A percentile compares a stretch with the other conserved stretches of the same genome.
Conservation (phyloP, 2,329 filamentous ascomycete genomes). For the Fusarium coffeatum region DNA sequence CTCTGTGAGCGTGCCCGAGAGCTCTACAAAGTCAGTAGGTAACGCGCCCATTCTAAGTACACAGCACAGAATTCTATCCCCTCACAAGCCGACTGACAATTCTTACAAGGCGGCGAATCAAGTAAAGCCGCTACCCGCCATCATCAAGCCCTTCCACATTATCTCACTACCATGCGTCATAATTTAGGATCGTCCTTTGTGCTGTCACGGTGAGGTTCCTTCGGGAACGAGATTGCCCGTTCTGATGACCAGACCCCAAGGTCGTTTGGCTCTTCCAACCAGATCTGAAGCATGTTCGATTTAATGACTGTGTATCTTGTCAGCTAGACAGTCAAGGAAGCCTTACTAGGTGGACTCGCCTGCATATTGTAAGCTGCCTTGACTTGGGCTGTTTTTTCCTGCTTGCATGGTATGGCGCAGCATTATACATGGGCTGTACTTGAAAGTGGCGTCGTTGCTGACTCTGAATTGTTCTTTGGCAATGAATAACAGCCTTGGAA, state of each 20-base stretch:
- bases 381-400: neutral
- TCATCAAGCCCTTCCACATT: neutral
- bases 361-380: neutral
- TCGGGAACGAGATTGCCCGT: neutral
- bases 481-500: neutral
- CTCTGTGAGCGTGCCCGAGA: neutral
- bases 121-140: too few species aligned
- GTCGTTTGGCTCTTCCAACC: neutral
- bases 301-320: neutral
- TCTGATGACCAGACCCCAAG: neutral
- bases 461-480: neutral
- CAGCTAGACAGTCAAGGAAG: neutral
- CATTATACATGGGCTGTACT: neutral
- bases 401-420: neutral
- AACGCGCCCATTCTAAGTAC: neutral
- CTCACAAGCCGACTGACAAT: neutral
- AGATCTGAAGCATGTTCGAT: neutral
- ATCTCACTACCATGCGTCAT: neutral
- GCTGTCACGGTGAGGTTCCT: accelerated
- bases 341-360: neutral
- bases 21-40: neutral
- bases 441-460: neutral
- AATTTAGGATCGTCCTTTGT: neutral
- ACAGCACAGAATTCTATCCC: neutral
- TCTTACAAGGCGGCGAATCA: neutral